Conservation (phyloP, 2,329 filamentous ascomycete genomes). For the Aspergillus neotritici region DNA sequence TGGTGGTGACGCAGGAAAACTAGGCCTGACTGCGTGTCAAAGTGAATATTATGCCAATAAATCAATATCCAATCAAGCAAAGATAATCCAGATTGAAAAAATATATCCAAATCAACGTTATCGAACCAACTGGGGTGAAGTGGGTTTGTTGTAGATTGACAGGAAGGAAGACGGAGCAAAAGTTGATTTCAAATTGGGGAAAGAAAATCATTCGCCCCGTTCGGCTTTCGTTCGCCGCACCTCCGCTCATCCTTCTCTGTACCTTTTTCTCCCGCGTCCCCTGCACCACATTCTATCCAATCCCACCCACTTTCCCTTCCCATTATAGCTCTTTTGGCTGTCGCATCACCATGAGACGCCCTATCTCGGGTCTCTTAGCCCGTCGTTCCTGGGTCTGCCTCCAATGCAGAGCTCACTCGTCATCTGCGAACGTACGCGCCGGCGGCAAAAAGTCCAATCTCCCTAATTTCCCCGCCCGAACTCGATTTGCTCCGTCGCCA, state of each 20-base stretch:
- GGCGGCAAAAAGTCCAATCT: constrained; percentile 29
- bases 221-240: neutral
- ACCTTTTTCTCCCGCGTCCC: neutral
- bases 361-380: constrained; percentile 19
- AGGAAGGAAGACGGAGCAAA: too few species aligned
- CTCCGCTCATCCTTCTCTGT: neutral
- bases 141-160: too few species aligned
- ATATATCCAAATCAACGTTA: too few species aligned
- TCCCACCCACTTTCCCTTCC: neutral
- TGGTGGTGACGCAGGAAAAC: too few species aligned
- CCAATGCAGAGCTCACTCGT: constrained; percentile 29
- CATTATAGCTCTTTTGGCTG: neutral
- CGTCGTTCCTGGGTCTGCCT: constrained; percentile 34
- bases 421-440: constrained; percentile 18
- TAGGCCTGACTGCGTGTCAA: too few species aligned
- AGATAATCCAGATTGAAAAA: too few species aligned
- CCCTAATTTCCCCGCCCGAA: constrained; percentile 58
- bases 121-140: too few species aligned
- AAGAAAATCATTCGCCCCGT: neutral
- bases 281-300: constrained; percentile 1
- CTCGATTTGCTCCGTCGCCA: constrained; percentile 91
- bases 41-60: too few species aligned
- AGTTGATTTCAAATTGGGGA: too few species aligned
- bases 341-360: constrained; percentile 24
- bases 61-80: too few species aligned